Conservation (phyloP, 257 asterid species). For the Ocimum tenuiflorum region DNA sequence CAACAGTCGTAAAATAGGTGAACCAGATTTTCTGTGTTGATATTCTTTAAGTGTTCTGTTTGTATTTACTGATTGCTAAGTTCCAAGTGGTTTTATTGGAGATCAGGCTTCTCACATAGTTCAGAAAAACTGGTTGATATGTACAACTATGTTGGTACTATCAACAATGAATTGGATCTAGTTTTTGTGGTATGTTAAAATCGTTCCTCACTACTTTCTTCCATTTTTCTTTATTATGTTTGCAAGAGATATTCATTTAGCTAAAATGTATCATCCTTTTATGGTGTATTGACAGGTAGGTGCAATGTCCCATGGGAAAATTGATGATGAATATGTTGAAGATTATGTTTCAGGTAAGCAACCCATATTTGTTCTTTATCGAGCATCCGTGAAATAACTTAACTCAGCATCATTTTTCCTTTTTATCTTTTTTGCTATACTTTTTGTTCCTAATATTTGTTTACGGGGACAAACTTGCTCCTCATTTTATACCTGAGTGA, state of each 20-base stretch:
- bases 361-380: not conserved
- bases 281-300: slow-evolving; percentile 52
- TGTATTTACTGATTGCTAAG: not conserved
- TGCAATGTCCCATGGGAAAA: slow-evolving; percentile 94
- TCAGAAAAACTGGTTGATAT: slow-evolving; percentile 71
- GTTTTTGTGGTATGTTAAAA: slow-evolving; percentile 75
- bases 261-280: not conserved
- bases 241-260: not conserved
- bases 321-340: slow-evolving; percentile 60
- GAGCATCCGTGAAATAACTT: not conserved
- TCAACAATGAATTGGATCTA: slow-evolving; percentile 46
- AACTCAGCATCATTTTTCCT: not conserved
- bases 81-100: slow-evolving; percentile 12
- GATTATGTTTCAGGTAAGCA: slow-evolving; percentile 71
- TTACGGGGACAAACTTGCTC: too few relatives aligned
- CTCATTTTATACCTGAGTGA: too few relatives aligned
- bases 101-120: slow-evolving; percentile 82
- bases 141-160: slow-evolving; percentile 54
- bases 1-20: slow-evolving; percentile 77
- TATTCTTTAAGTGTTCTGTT: not conserved
- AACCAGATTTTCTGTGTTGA: not conserved
- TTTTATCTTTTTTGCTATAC: too few relatives aligned
- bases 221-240: not conserved
- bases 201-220: not conserved
- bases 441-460: too few relatives aligned